A percentile compares a stretch with the other conserved stretches of the same genome.
phyloP scores from a whole-genome alignment of 352 stramenopile species.

The Phytophthora melonis region DNA sequence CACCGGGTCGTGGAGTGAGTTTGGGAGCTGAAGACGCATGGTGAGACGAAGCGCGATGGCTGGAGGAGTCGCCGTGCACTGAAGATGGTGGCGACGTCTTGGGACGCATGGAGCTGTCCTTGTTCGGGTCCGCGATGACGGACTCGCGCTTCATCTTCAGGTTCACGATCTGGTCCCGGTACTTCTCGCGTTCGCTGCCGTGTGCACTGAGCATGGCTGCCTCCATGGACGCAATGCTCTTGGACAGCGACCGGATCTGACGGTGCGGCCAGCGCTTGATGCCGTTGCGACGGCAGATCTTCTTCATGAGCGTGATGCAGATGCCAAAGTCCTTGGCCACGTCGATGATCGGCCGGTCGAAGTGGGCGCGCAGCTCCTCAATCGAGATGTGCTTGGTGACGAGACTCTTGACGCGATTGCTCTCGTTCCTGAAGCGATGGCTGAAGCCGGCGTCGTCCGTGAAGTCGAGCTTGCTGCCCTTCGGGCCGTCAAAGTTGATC shows the following conservation, averaged over 20 bases:
- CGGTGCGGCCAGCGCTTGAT: constrained; percentile 82
- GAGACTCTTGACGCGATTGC: constrained; percentile 88
- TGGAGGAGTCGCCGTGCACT: constrained; percentile 20
- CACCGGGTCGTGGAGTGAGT: constrained; percentile 33
- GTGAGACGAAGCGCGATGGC: constrained; percentile 14
- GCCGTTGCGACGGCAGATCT: constrained; percentile 85
- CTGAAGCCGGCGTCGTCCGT: constrained; percentile 78
- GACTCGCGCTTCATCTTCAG: constrained; percentile 88
- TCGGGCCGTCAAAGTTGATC: constrained; percentile 78
- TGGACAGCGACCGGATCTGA: constrained; percentile 86
- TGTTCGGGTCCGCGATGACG: constrained; percentile 90
- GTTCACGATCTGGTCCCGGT: constrained; percentile 85
- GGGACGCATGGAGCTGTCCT: constrained; percentile 65
- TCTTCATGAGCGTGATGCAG: constrained; percentile 93
- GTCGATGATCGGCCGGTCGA: constrained; percentile 89
- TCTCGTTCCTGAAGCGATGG: constrained; percentile 84
- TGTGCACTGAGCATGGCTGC: constrained; percentile 87
- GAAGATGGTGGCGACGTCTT: constrained; percentile 50
- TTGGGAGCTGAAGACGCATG: constrained; percentile 26
- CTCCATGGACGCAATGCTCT: constrained; percentile 91
- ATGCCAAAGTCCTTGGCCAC: constrained; percentile 92
- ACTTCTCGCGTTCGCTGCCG: constrained; percentile 83
- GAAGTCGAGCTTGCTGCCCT: constrained; percentile 81
- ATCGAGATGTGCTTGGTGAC: constrained; percentile 92
- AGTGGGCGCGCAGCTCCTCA: constrained; percentile 84